phyloP scores from a whole-genome alignment of 768 basidiomycete genomes.

The Leccinum olivaceopallidum region DNA sequence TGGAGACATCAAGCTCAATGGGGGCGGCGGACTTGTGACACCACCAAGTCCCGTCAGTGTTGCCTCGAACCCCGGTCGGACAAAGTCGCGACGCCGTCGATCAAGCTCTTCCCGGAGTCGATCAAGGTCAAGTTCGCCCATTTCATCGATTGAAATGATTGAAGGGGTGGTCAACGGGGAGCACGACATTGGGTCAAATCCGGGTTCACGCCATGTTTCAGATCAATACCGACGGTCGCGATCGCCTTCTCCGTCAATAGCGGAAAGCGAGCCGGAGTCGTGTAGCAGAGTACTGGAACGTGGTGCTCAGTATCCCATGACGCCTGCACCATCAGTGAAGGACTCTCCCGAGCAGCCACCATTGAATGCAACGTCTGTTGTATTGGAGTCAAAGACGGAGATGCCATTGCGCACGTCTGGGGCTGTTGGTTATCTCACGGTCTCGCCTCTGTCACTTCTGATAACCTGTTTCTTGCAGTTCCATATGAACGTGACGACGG shows the following conservation, averaged over 20 bases:
- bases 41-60: conserved; percentile 77
- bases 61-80: conserved; percentile 56
- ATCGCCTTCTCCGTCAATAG: conserved; percentile 32
- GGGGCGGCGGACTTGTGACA: conserved; percentile 59
- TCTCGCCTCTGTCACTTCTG: conserved; percentile 11
- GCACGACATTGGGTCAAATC: conserved; percentile 17
- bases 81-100: conserved; percentile 43
- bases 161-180: conserved; percentile 27
- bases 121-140: conserved; percentile 37
- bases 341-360: conserved; percentile 29
- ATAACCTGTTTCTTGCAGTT: conserved; percentile 30
- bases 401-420: conserved; percentile 23
- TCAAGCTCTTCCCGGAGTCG: conserved; percentile 43
- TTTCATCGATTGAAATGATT: conserved; percentile 36
- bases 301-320: conserved; percentile 29
- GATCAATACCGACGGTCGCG: conserved; percentile 27
- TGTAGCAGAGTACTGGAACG: conserved; percentile 19
- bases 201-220: conserved; percentile 27
- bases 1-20: conserved; percentile 31
- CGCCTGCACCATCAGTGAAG: conserved; percentile 33
- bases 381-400: conserved; percentile 19
- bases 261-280: conserved; percentile 32
- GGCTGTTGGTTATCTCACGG: conserved; percentile 31
- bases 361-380: conserved; percentile 8
- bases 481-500: conserved; percentile 43